These are phyloP conservation scores for Teunomyces tritomae DNA, from an alignment of 805 yeast species.

Conservation along the genomic window DNA sequence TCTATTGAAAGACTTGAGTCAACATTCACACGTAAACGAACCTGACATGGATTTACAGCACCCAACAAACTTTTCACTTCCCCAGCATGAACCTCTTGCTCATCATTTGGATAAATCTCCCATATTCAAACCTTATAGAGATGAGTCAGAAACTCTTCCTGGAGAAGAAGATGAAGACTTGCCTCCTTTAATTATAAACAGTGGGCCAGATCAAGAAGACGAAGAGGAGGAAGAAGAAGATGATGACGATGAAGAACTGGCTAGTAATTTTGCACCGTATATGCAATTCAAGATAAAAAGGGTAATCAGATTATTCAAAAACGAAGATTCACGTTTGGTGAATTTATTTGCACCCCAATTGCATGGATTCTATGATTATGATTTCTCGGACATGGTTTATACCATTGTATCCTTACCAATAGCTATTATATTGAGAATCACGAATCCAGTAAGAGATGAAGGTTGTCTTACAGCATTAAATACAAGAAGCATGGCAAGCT, in stretches of 20 bases:
- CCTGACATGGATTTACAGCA: not conserved
- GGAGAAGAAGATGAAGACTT: not conserved
- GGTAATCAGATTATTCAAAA: slow-evolving; percentile 1
- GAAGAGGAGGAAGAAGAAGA: slow-evolving; percentile 3
- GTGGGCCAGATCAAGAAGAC: not conserved
- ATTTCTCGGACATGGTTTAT: slow-evolving; percentile 11
- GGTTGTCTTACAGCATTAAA: slow-evolving; percentile 4
- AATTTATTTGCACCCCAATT: slow-evolving; percentile 17
- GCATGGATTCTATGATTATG: slow-evolving; percentile 9
- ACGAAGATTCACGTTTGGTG: slow-evolving; percentile 3
- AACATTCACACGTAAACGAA: slow-evolving; percentile 18
- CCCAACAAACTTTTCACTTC: not conserved
- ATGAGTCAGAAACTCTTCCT: not conserved
- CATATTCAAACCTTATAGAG: slow-evolving; percentile 3
- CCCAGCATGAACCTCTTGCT: not conserved
- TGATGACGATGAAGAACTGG: not conserved
- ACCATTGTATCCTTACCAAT: slow-evolving; percentile 21
- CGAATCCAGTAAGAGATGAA: slow-evolving; percentile 34
- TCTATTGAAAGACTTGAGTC: slow-evolving; percentile 30
- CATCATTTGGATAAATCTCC: slow-evolving; percentile 1
- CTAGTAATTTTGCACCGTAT: not conserved
- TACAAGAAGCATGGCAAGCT: slow-evolving; percentile 1
- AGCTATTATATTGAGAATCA: slow-evolving; percentile 21
- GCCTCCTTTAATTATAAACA: not conserved
- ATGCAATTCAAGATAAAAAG: not conserved